These are phyloP conservation scores for Chalciporus sp. DNA, from an alignment of 1,284 basidiomycete genomes.

Conservation along the genomic window DNA sequence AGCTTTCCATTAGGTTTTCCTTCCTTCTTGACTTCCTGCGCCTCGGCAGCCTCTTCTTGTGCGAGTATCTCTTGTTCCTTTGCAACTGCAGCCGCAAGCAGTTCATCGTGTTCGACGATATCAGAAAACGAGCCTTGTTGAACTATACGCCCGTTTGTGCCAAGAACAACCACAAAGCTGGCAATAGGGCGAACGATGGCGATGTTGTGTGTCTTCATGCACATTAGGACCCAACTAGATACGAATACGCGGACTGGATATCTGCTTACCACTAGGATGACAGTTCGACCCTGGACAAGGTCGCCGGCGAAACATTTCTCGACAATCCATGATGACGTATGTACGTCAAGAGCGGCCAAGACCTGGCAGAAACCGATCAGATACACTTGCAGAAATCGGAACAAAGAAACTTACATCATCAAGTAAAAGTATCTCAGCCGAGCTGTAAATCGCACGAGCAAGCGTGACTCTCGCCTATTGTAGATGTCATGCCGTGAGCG, in stretches of 20 bases:
- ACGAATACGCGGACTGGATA: not conserved
- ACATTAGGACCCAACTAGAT: not conserved
- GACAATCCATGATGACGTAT: constrained; percentile 76
- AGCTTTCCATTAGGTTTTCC: constrained; percentile 46
- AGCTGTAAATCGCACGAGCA: constrained; percentile 44
- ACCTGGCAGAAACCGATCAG: constrained; percentile 1
- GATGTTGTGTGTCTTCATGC: constrained; percentile 61
- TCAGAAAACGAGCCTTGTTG: constrained; percentile 45
- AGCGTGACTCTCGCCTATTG: constrained; percentile 42
- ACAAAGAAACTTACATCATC: constrained; percentile 40
- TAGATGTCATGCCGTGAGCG: not conserved
- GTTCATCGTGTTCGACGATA: constrained; percentile 38
- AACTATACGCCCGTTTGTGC: constrained; percentile 46
- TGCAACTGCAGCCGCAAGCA: constrained; percentile 29
- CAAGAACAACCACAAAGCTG: constrained; percentile 58
- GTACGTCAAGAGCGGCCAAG: constrained; percentile 40
- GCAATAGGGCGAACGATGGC: constrained; percentile 58
- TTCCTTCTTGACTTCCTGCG: constrained; percentile 1
- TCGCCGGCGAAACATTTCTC: constrained; percentile 76
- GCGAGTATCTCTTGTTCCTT: constrained; percentile 37
- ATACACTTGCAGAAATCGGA: constrained; percentile 26
- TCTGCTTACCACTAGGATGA: constrained; percentile 66
- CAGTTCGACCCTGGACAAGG: constrained; percentile 66
- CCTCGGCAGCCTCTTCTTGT: constrained; percentile 11
- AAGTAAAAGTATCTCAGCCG: constrained; percentile 39